Evolutionary conservation across 192 early-diverging fungal genomes (phyloP).

Genomic region (Mortierella claussenii): DNA sequence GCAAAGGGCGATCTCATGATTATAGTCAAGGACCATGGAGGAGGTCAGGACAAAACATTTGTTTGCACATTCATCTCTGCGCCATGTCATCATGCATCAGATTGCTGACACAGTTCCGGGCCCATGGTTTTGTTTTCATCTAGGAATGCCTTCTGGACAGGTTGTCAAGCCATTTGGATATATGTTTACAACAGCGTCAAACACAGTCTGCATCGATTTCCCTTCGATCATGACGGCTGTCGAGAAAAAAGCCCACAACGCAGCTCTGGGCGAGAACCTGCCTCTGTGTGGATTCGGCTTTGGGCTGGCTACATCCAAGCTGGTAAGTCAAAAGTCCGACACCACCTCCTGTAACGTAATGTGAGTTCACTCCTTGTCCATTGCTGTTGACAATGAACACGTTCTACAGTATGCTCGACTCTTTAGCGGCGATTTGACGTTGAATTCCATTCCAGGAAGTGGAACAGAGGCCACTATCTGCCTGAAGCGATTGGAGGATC

Average conservation of each 20-base stretch:
- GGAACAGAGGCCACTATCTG: conserved; percentile 31
- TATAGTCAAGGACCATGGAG: conserved; percentile 40
- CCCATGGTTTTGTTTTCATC: too few species aligned
- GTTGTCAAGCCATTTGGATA: conserved; percentile 27
- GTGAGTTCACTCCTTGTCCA: neutral
- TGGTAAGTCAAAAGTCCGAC: conserved; percentile 19
- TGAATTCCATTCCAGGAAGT: conserved; percentile 23
- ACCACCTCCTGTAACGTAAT: neutral
- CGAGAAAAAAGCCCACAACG: conserved; percentile 30
- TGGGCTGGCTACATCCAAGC: conserved; percentile 43
- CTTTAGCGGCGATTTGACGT: conserved; percentile 35
- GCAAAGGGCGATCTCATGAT: conserved; percentile 24
- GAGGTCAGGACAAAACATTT: too few species aligned
- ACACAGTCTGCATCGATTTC: conserved; percentile 36
- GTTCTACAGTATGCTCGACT: conserved; percentile 30
- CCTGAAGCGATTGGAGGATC: conserved; percentile 30
- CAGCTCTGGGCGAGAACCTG: conserved; percentile 38
- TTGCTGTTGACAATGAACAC: neutral
- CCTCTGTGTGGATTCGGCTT: conserved; percentile 49
- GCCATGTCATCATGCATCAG: too few species aligned
- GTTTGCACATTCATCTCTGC: too few species aligned
- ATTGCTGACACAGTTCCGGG: too few species aligned
- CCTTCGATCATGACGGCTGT: conserved; percentile 39
- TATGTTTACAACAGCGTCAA: conserved; percentile 48
- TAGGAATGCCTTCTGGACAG: conserved; percentile 29